Percentiles rank a stretch among this genome's conserved stretches.
Evolutionary conservation across 129 eudicot species (phyloP).

Genomic region (Arctium minus): DNA sequence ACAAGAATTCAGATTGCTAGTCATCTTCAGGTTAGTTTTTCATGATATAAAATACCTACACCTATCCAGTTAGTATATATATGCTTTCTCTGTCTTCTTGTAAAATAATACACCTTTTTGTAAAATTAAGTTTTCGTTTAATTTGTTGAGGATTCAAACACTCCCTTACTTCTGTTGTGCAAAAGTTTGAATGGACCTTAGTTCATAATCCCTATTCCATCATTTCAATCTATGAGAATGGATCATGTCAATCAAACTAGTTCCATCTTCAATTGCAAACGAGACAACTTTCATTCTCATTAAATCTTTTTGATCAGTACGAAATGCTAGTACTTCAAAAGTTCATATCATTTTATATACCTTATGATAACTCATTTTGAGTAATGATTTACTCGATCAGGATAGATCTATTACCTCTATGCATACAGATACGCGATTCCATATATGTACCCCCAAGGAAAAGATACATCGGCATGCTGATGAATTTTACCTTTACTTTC

Average conservation of each 20-base stretch:
- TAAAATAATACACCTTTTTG: not conserved
- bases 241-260: not conserved
- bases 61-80: too few species aligned
- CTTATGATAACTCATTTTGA: not conserved
- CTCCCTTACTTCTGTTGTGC: not conserved
- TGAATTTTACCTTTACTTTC: too few species aligned
- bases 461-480: too few species aligned
- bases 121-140: not conserved
- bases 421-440: too few species aligned
- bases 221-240: not conserved
- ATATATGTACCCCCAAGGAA: too few species aligned
- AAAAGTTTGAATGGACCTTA: not conserved
- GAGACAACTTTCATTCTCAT: not conserved
- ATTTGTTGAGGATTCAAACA: not conserved
- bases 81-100: not conserved
- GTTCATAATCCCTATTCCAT: not conserved
- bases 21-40: constrained; percentile 40
- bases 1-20: constrained; percentile 45
- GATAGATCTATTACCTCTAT: not conserved
- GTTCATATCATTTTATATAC: not conserved
- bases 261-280: not conserved
- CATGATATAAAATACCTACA: not conserved
- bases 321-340: not conserved
- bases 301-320: too few species aligned
- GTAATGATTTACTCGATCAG: not conserved